Evolutionary conservation across 768 basidiomycete genomes (phyloP), one percentile per base, ranked within the genome.

Genomic region (Leccinum rimulosum): DNA sequence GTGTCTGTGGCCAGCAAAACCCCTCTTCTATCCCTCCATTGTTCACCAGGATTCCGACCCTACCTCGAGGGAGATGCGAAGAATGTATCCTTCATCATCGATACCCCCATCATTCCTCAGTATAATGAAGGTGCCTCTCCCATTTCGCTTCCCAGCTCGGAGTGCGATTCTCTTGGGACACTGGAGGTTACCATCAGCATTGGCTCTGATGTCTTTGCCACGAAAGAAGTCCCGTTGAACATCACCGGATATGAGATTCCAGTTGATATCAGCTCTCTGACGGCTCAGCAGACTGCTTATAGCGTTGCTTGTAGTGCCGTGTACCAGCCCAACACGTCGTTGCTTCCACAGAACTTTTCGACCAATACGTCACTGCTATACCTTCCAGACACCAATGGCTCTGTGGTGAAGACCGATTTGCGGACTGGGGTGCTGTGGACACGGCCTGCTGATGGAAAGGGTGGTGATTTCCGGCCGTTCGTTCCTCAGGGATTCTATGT

Each of bases 401-500:
- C 79, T 4, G 77, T 81, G 28, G 80, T 80, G 1, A 82, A 82
- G 67, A 75, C 79, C 11, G 82, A 84, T 59, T 55, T 76, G 61
- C 73, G 78, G 27, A 80, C 79, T 1, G 81, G 81, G 1, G 74
- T 75, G 8, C 61, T 82, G 45, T 71, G 81, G 65, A 73, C 72
- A 4, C 77, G 77, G 53, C 74, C 73, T 57, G 70, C 57, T 5
- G 35, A 64, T 51, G 60, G 61, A 19, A 66, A 61, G 6, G 66
- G 66, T 19, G 57, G 64, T 1, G 19, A 30, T 2, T 73, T 73
- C 60, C 66, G 76, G 60, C 73, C 80, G 0, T 70, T 86, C 12
- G 70, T 92, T 57, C 89, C 91, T 0, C 80, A 89, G 49, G 90
- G 90, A 0, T 93, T 88, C 70, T 92, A 90, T 64, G 84, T 89